Conservation (phyloP, 768 basidiomycete species). For the Boletus insuetus region DNA sequence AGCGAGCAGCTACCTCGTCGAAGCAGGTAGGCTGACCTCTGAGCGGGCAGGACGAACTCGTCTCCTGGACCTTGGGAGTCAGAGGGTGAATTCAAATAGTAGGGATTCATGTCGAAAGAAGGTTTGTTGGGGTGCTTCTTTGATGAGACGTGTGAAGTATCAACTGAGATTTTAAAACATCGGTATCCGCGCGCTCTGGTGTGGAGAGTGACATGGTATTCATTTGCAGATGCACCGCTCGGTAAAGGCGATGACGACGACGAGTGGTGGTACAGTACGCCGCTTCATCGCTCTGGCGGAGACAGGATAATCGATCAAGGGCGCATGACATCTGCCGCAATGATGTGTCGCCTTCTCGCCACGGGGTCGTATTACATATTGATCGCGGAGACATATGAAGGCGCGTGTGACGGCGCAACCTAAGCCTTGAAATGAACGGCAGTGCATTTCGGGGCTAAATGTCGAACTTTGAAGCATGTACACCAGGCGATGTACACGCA, state of each 20-base stretch:
- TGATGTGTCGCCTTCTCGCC: conserved; percentile 21
- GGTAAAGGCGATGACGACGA: conserved; percentile 25
- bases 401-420: conserved; percentile 24
- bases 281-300: conserved; percentile 21
- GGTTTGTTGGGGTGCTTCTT: conserved; percentile 14
- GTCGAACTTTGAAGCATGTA: conserved; percentile 17
- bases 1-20: conserved; percentile 6
- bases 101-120: conserved; percentile 18
- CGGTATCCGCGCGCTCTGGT: conserved; percentile 13
- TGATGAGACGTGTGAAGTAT: conserved; percentile 19
- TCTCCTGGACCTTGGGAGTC: not conserved
- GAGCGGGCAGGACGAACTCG: conserved; percentile 1
- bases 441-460: conserved; percentile 14
- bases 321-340: conserved; percentile 20
- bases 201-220: conserved; percentile 18
- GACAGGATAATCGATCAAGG: conserved; percentile 20
- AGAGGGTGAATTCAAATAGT: conserved; percentile 8
- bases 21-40: conserved; percentile 14
- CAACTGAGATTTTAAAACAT: conserved; percentile 20
- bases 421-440: conserved; percentile 9
- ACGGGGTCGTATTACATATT: conserved; percentile 31
- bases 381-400: conserved; percentile 21
- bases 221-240: conserved; percentile 21
- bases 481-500: conserved; percentile 22
- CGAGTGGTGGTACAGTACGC: conserved; percentile 21